phyloP scores from a whole-genome alignment of 129 eudicot species.

The Helianthus annuus region DNA sequence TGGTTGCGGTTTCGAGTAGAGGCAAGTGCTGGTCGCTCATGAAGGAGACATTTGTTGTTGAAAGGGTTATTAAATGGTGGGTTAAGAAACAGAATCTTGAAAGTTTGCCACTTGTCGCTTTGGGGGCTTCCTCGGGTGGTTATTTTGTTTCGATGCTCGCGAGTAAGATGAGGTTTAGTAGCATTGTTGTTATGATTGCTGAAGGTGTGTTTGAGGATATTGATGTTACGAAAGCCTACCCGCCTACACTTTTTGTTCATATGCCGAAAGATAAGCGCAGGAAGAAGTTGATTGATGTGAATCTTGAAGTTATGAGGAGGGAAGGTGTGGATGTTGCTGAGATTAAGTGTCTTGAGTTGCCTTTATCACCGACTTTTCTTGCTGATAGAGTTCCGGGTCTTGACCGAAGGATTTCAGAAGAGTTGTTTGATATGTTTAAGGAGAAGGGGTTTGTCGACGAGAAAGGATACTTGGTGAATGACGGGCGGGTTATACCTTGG shows the following conservation, averaged over 20 bases:
- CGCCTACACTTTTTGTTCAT: conserved; percentile 88
- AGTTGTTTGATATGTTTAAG: conserved; percentile 54
- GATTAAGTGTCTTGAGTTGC: conserved; percentile 74
- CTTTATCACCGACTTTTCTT: conserved; percentile 50
- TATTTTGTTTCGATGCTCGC: conserved; percentile 88
- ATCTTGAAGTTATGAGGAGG: conserved; percentile 45
- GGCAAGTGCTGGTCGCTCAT: conserved; percentile 76
- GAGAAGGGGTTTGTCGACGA: conserved; percentile 63
- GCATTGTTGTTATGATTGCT: conserved; percentile 75
- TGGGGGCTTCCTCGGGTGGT: conserved; percentile 98
- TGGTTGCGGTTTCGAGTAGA: conserved; percentile 62
- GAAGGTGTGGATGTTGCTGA: conserved; percentile 70
- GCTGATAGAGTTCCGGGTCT: conserved; percentile 72
- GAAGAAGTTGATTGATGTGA: conserved; percentile 45
- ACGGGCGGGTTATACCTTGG: conserved; percentile 80
- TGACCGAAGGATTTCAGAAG: conserved; percentile 41
- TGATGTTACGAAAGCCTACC: conserved; percentile 53
- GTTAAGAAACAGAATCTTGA: conserved; percentile 49
- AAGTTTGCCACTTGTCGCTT: conserved; percentile 65
- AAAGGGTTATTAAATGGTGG: conserved; percentile 54
- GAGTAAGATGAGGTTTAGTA: conserved; percentile 51
- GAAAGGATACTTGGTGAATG: conserved; percentile 70
- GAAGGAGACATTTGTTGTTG: conserved; percentile 51
- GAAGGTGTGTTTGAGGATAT: conserved; percentile 66
- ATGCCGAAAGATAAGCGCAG: conserved; percentile 86